These are phyloP conservation scores for Dactylella cylindrospora DNA, from an alignment of 2,329 filamentous ascomycete species.

Conservation along the genomic window DNA sequence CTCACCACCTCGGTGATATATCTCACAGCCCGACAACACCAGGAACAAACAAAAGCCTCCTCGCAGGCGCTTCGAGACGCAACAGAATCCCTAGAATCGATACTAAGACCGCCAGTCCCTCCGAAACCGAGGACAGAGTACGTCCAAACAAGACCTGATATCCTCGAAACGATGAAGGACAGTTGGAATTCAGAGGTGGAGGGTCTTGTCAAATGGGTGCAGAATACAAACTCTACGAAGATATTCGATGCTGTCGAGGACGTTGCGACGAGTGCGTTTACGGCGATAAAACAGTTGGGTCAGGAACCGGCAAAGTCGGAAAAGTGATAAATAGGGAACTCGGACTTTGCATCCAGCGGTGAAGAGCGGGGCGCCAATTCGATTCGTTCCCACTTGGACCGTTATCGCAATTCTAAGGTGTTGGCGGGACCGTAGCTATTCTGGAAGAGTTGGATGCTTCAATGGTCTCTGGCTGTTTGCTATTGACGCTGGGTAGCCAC, in stretches of 20 bases:
- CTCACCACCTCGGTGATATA: constrained; percentile 73
- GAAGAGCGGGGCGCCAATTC: too few species aligned
- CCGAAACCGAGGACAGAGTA: constrained; percentile 55
- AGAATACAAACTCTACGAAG: constrained; percentile 52
- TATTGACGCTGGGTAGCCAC: too few species aligned
- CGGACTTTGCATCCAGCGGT: too few species aligned
- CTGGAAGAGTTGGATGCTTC: too few species aligned
- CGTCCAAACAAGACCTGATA: constrained; percentile 57
- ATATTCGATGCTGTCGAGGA: constrained; percentile 31
- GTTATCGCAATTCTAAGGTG: too few species aligned
- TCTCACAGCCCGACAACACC: constrained; percentile 69
- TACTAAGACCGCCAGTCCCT: constrained; percentile 58
- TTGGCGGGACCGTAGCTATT: too few species aligned
- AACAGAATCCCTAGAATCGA: constrained; percentile 58
- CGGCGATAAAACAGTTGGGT: constrained; percentile 8
- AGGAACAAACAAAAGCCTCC: constrained; percentile 49
- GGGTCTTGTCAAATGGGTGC: constrained; percentile 65
- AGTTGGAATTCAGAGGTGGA: constrained; percentile 76
- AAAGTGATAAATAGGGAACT: constrained; percentile 2
- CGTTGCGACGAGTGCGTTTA: constrained; percentile 30
- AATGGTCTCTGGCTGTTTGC: too few species aligned
- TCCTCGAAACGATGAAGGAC: constrained; percentile 71
- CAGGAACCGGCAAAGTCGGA: not conserved
- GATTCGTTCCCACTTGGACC: too few species aligned
- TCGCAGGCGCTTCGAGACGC: constrained; percentile 59